Evolutionary conservation across 805 yeast species (phyloP), one percentile per base, ranked within the genome.

Genomic region (Saccharomycopsis sp.): DNA sequence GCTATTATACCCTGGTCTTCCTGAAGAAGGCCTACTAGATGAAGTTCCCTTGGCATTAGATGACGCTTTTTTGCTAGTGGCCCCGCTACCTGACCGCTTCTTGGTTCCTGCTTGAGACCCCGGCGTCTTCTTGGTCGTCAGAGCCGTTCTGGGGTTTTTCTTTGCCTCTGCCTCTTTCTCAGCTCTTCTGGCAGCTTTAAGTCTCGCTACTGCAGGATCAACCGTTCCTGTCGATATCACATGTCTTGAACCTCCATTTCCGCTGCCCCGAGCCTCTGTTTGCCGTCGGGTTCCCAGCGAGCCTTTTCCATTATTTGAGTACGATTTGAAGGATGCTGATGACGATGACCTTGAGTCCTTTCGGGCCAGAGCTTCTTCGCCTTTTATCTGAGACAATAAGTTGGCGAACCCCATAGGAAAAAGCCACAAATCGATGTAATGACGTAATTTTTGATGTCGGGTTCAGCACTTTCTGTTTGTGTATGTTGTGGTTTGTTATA

Each of bases 191-290:
- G 84, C 81, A 59, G 85, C 91, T 63, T 87, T 87, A 44, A 87
- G 71, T 58, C 86, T 70, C 42, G 81, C 82, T 7, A 87, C 89
- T 2, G 89, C 89, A 0, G 92, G 90, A 66, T 87, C 93, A 3
- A 78, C 74, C 22, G 71, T 51, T n/a, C 17, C 15, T 15, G 42
- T 17, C 5, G 49, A 7, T 17, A 17, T 7, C 7, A 7, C 9
- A 5, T 44, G 49, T 17, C 12, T n/a, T 17, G 20, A 3, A 44
- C 12, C 12, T 8, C 49, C 22, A 12, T 7, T 44, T 17, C 22
- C 22, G 8, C 8, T 44, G 19, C 20, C 8, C 49, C 8, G 12
- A 17, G 12, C 20, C 22, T 12, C 20, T 5, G 3, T 44, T 44
- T 7, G 38, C 38, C 38, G 38, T 29, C 38, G 38, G 38, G 5